A percentile compares a stretch with the other conserved stretches of the same genome.
These are phyloP conservation scores for Canavalia ensiformis DNA, from an alignment of 306 rosid species.

Conservation along the genomic window DNA sequence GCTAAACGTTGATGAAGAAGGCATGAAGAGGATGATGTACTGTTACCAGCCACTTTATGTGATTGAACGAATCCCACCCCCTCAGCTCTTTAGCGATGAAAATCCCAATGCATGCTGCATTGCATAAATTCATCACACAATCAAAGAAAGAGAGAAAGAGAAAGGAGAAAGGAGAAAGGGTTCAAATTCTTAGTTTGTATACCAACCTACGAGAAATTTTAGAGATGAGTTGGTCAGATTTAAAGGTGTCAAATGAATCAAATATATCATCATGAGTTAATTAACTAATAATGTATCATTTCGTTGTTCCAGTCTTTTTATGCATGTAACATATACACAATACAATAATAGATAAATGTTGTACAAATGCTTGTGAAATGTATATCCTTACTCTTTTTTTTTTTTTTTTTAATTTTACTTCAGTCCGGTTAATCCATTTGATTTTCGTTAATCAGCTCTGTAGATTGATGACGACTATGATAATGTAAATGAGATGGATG, in stretches of 20 bases:
- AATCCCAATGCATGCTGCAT: conserved; percentile 96
- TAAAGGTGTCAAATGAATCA: conserved; percentile 4
- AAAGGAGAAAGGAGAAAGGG: neutral
- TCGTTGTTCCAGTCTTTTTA: conserved; percentile 36
- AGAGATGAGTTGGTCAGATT: neutral
- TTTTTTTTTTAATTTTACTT: too few relatives aligned
- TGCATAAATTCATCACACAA: conserved; percentile 45
- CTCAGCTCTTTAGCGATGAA: conserved; percentile 93
- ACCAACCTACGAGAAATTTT: too few relatives aligned
- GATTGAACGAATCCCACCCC: conserved; percentile 78
- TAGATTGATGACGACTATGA: neutral
- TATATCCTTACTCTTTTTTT: neutral
- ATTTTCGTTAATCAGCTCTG: neutral
- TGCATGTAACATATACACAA: conserved; percentile 40
- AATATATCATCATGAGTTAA: neutral
- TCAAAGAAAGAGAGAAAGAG: too few relatives aligned
- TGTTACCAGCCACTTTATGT: conserved; percentile 73
- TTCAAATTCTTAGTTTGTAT: neutral
- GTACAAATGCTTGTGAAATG: conserved; percentile 25
- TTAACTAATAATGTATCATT: conserved; percentile 31
- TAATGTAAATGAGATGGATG: neutral
- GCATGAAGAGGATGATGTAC: conserved; percentile 78
- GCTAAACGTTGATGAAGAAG: conserved; percentile 59
- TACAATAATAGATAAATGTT: neutral
- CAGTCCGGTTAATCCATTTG: neutral